A percentile compares a stretch with the other conserved stretches of the same genome.
Evolutionary conservation across 441 rosid species (phyloP).

Genomic region (Brassica hybrid): DNA sequence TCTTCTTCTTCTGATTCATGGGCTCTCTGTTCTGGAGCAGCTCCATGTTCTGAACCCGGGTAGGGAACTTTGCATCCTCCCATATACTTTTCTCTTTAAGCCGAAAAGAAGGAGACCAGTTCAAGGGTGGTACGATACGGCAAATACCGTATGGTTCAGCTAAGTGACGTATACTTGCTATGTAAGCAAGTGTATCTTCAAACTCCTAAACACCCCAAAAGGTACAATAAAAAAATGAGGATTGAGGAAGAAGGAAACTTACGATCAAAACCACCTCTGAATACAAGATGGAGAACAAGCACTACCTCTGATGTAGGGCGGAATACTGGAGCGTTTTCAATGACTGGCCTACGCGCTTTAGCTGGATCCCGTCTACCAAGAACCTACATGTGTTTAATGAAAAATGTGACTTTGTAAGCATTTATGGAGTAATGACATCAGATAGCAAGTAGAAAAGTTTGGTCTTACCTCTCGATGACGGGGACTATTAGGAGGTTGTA

Average conservation of each 20-base stretch:
- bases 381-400: slow-evolving; percentile 42
- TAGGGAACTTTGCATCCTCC: slow-evolving; percentile 70
- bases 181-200: slow-evolving; percentile 77
- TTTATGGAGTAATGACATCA: neutral
- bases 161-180: slow-evolving; percentile 66
- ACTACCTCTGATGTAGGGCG: slow-evolving; percentile 76
- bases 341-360: slow-evolving; percentile 60
- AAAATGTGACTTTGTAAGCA: neutral
- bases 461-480: slow-evolving; percentile 52
- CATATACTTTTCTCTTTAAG: slow-evolving; percentile 64
- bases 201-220: slow-evolving; percentile 64
- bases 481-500: slow-evolving; percentile 55
- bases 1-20: slow-evolving; percentile 54
- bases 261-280: neutral
- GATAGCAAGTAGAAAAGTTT: neutral
- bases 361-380: slow-evolving; percentile 70
- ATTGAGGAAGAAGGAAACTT: slow-evolving; percentile 23
- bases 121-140: slow-evolving; percentile 78
- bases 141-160: slow-evolving; percentile 83
- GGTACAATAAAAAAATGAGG: neutral
- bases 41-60: slow-evolving; percentile 78
- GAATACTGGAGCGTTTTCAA: slow-evolving; percentile 77
- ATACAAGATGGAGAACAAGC: neutral
- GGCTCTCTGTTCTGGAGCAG: slow-evolving; percentile 87
- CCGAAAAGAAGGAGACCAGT: slow-evolving; percentile 78